Base-by-base conservation (phyloP, 495 filamentous ascomycete species). In the Stereocaulon alpinum region DNA sequence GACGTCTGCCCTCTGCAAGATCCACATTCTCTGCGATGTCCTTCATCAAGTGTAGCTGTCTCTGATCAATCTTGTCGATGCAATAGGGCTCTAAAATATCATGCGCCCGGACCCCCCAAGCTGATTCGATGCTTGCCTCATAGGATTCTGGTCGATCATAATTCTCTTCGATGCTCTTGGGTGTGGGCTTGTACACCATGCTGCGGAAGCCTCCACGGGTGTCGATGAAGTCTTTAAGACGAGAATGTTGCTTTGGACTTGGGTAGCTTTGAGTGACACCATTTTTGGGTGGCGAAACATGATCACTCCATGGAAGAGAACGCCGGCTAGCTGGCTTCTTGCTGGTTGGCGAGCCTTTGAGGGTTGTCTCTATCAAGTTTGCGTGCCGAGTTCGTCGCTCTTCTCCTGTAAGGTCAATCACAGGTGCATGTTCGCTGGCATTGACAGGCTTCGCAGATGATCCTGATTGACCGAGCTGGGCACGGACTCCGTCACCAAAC, bases 21-120 rank as follows among this genome's bases (percentile, higher is more conserved):
- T 58, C 40, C 22, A 58, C 56, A 41, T 42, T 48, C 18, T 49
- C 40, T 20, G 56, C 56, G 14, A 58, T 58, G 6, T 50, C 34
- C 6, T 40, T 49, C 37, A 58, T 22, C 0, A 58, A 9, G 7
- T 58, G 37, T 2, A 58, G 24, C 40, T 47, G 32, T 15, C 34
- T 58, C 32, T 51, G 56, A n/a, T 18, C 27, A 24, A 40, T 18
- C 34, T 22, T 50, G 34, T 29, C 22, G 30, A 58, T 29, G 56
- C 30, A 58, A 27, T 58, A 27, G 14, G 20, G 18, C 32, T 49
- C 45, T 30, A 58, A 15, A 6, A 58, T 20, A 3, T 58, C 56
- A 32, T 50, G 34, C 9, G 45, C 30, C 34, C 18, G 12, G 27
- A 58, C 5, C 18, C 56, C 56, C 56, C 56, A 58, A 51, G 7